Conservation (phyloP, 2,329 filamentous ascomycete species). For the Pezicula carpinea region DNA sequence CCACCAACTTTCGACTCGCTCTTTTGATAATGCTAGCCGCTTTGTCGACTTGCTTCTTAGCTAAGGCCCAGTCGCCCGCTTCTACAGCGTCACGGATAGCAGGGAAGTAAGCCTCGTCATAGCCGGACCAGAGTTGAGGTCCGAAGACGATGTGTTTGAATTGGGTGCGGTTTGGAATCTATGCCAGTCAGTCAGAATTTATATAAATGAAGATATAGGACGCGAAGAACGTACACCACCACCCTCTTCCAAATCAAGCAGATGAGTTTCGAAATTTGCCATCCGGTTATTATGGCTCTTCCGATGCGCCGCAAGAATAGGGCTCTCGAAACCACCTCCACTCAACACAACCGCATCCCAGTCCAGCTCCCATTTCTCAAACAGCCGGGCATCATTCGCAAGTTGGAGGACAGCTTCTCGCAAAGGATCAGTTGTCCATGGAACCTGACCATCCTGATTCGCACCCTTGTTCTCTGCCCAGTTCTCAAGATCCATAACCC, state of each 20-base stretch:
- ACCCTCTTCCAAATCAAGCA: conserved; percentile 69
- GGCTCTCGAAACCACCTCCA: conserved; percentile 71
- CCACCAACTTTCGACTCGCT: conserved; percentile 40
- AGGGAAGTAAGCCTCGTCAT: conserved; percentile 69
- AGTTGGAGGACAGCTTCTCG: conserved; percentile 59
- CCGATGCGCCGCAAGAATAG: conserved; percentile 61
- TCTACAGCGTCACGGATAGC: conserved; percentile 79
- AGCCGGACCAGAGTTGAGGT: conserved; percentile 70
- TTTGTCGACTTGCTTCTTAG: conserved; percentile 65
- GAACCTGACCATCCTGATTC: conserved; percentile 41
- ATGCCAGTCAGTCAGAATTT: conserved; percentile 11
- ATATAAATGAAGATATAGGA: conserved; percentile 2
- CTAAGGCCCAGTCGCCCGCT: conserved; percentile 63
- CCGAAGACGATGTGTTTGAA: conserved; percentile 93
- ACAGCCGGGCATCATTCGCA: conserved; percentile 53
- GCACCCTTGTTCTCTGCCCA: conserved; percentile 58
- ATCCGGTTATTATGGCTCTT: conserved; percentile 74
- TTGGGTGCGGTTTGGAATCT: conserved; percentile 83
- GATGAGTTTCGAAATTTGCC: conserved; percentile 73
- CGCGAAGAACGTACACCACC: conserved; percentile 62
- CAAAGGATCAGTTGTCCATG: conserved; percentile 42
- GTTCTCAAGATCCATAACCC: conserved; percentile 61
- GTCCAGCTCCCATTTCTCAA: conserved; percentile 69
- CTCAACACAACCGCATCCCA: conserved; percentile 73
- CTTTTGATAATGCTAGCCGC: conserved; percentile 62